Conservation (phyloP, 1,284 basidiomycete species). For the Irpex sp. region DNA sequence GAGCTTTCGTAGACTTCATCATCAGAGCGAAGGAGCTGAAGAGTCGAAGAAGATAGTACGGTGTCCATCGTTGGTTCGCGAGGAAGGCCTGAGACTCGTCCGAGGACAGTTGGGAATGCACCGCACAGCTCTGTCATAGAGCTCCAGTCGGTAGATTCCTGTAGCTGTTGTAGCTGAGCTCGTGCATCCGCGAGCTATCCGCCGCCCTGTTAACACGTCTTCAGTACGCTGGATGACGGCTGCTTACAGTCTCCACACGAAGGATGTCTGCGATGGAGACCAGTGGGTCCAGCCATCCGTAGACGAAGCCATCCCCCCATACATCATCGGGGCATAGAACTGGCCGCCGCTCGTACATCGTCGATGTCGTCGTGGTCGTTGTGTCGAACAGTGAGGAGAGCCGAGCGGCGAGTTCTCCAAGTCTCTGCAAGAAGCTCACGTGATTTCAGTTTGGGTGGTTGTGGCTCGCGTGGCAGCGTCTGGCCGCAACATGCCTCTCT, state of each 20-base stretch:
- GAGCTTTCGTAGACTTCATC: neutral
- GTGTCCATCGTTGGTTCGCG: neutral
- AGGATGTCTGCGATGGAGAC: conserved; percentile 21
- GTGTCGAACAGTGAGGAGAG: neutral
- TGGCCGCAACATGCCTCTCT: conserved; percentile 4
- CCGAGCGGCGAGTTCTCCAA: neutral
- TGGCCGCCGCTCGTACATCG: neutral
- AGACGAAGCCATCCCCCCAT: conserved; percentile 15
- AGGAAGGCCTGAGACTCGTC: neutral
- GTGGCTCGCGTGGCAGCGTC: conserved; percentile 9
- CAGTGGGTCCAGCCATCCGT: conserved; percentile 23
- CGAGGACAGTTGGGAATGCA: conserved; percentile 3
- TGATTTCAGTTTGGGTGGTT: conserved; percentile 4
- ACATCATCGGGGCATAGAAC: conserved; percentile 21
- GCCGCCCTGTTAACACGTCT: neutral
- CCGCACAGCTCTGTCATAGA: neutral
- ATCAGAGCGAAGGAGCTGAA: neutral
- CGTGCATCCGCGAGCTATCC: conserved; percentile 5
- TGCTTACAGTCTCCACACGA: conserved; percentile 12
- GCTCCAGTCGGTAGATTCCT: neutral
- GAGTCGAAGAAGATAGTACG: neutral
- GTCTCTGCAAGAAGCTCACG: conserved; percentile 1
- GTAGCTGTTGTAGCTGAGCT: neutral
- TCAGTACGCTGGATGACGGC: too few species aligned
- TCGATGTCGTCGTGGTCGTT: neutral